Conservation (phyloP, 495 filamentous ascomycete species). For the Clohesyomyces aquaticus region DNA sequence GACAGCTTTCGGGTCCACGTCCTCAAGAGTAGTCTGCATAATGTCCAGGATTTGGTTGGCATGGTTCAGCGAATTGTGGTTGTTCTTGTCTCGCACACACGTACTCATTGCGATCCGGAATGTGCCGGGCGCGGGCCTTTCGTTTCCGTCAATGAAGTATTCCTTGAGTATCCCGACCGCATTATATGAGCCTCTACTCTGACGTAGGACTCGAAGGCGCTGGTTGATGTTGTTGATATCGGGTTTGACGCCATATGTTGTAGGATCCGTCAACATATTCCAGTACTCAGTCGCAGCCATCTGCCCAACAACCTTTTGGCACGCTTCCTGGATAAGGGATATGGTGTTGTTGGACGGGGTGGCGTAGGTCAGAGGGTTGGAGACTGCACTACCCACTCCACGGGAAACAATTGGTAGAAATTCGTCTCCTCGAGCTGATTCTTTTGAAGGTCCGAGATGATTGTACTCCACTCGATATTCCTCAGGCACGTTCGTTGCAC, state of each 20-base stretch:
- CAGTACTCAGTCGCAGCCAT: conserved; percentile 68
- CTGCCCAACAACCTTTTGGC: conserved; percentile 56
- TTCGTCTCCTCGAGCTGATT: conserved; percentile 29
- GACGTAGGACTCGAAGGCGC: conserved; percentile 69
- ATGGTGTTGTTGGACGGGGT: conserved; percentile 68
- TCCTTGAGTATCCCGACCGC: conserved; percentile 59
- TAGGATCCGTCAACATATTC: conserved; percentile 63
- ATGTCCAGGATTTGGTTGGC: conserved; percentile 41
- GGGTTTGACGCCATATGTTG: conserved; percentile 59
- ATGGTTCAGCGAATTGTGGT: conserved; percentile 55
- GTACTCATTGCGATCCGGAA: conserved; percentile 72
- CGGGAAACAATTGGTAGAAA: conserved; percentile 21
- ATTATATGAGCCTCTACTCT: conserved; percentile 61
- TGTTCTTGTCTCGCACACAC: conserved; percentile 72
- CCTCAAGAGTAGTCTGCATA: conserved; percentile 28
- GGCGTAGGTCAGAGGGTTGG: conserved; percentile 49
- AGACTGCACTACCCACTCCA: neutral
- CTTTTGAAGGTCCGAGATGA: conserved; percentile 22
- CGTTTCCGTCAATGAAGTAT: conserved; percentile 47
- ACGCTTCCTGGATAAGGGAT: conserved; percentile 67
- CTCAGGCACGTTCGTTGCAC: conserved; percentile 34
- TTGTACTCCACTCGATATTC: conserved; percentile 19
- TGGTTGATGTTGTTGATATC: conserved; percentile 68
- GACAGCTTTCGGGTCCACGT: conserved; percentile 28
- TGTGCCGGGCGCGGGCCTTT: conserved; percentile 52